phyloP scores from a whole-genome alignment of 805 yeast species.

The Grigorovia transvaalensis region DNA sequence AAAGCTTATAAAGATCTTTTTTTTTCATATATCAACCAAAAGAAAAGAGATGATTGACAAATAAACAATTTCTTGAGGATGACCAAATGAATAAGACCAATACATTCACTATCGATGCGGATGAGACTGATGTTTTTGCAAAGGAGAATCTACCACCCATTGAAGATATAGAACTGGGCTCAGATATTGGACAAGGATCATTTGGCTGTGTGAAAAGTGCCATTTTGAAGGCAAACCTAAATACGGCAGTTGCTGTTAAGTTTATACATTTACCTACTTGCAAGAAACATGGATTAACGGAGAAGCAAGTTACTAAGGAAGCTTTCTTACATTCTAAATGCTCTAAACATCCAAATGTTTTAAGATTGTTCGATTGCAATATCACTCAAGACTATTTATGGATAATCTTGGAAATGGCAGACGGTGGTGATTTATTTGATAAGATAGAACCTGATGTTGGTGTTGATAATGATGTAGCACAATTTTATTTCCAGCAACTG shows the following conservation, averaged over 20 bases:
- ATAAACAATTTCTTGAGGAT: conserved; percentile 8
- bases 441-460: conserved; percentile 71
- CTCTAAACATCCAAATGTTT: conserved; percentile 48
- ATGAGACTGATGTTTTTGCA: not conserved
- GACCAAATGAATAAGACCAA: not conserved
- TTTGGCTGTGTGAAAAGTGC: conserved; percentile 55
- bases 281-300: conserved; percentile 28
- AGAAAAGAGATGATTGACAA: not conserved
- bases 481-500: conserved; percentile 58
- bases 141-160: conserved; percentile 33
- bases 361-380: conserved; percentile 44
- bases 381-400: conserved; percentile 49
- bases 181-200: conserved; percentile 56
- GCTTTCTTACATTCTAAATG: conserved; percentile 50
- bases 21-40: not conserved
- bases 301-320: conserved; percentile 40
- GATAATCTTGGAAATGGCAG: conserved; percentile 58
- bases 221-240: conserved; percentile 27
- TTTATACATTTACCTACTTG: conserved; percentile 39
- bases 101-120: not conserved
- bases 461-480: conserved; percentile 54
- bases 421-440: conserved; percentile 69
- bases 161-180: conserved; percentile 37
- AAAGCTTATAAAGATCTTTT: not conserved
- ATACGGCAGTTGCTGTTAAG: conserved; percentile 45